A percentile compares a stretch with the other conserved stretches of the same genome.
These are phyloP conservation scores for Cutaneotrichosporon sp. DNA, from an alignment of 1,284 basidiomycete species.

Conservation along the genomic window DNA sequence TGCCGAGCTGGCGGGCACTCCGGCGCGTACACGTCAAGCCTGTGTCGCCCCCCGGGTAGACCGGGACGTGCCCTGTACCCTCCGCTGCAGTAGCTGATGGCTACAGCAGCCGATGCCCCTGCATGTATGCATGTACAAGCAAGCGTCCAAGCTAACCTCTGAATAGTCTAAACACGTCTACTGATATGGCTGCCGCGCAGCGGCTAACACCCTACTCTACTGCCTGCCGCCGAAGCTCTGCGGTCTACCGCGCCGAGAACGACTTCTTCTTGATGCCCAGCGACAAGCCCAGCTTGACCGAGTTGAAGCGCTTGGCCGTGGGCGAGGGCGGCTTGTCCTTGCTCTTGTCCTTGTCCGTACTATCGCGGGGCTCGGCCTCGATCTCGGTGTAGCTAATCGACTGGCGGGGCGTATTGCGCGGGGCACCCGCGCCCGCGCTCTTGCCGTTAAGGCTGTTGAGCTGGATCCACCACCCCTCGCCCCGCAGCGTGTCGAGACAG, in stretches of 20 bases:
- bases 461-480: conserved; percentile 31
- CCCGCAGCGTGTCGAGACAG: conserved; percentile 31
- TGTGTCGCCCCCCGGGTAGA: too few species aligned
- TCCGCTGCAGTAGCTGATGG: background rate
- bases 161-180: background rate
- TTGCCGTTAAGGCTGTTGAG: conserved; percentile 5
- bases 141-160: background rate
- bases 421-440: background rate
- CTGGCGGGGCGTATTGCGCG: background rate
- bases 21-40: too few species aligned
- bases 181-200: too few species aligned
- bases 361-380: background rate
- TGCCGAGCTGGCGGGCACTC: too few species aligned
- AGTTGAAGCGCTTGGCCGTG: background rate
- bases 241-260: background rate
- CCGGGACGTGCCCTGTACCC: background rate
- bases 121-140: background rate
- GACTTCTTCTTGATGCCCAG: conserved; percentile 1
- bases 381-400: background rate
- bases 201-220: too few species aligned
- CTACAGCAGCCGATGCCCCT: background rate
- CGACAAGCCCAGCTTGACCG: background rate
- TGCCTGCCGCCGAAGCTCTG: too few species aligned
- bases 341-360: background rate
- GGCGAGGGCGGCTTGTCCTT: background rate